Evolutionary conservation across 352 stramenopile species (phyloP), one percentile per base, ranked within the genome.

Genomic region (Phytopythium kandeliae): DNA sequence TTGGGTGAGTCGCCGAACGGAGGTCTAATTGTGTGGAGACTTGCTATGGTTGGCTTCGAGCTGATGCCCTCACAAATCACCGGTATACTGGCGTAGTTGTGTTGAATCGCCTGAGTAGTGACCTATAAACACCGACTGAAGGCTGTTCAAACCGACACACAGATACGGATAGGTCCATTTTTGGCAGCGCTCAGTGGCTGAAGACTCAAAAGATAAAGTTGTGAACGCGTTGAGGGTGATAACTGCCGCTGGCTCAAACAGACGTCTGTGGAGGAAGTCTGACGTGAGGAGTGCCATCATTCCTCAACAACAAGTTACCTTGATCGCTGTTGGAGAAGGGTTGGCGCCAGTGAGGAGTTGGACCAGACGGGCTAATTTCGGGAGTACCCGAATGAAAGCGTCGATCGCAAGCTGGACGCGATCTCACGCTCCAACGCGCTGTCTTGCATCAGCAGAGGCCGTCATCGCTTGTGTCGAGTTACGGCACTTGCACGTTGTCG

Each of bases 401-500:
- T n/a, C n/a, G n/a, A n/a, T n/a, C 19, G 19, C 13, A 38, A 19
- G 28, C 7, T 8, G 13, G 34, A 38, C 10, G 19, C 34, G 19
- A 38, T 12, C 34, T 8, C 34, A 16, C 34, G 34, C 34, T 19
- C 22, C 10, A 22, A 10, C 7, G 22, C 22, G 7, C 8, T 13
- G 21, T 47, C 2, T 30, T n/a, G n/a, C n/a, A n/a, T n/a, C n/a
- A n/a, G n/a, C 16, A 28, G 41, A 24, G 2, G 41, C 21, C 17
- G 21, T 34, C 11, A 24, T 19, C 10, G 41, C 22, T 21, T 48
- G 26, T 36, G 13, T 24, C 37, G 17, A 44, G 22, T 28, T 50
- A 62, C 38, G 67, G 67, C 21, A 84, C 69, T 55, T 84, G 74
- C 26, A 88, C 71, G 31, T 75, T 71, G 47, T 80, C 74, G 53